Conservation (phyloP, 306 rosid species). For the Benincasa hispida region DNA sequence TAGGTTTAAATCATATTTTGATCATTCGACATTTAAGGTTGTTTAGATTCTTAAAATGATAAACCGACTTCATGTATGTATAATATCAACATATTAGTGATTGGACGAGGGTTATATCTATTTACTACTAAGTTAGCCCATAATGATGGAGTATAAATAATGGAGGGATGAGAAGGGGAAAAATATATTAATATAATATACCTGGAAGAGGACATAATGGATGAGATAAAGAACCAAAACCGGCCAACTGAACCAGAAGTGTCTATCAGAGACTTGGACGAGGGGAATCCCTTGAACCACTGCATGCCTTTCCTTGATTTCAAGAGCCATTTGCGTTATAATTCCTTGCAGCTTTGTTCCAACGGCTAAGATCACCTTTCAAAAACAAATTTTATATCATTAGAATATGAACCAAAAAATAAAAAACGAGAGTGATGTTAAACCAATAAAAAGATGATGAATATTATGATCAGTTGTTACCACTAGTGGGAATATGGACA, state of each 20-base stretch:
- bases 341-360: constrained; percentile 92
- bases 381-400: not conserved
- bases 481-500: constrained; percentile 61
- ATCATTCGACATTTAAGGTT: too few relatives aligned
- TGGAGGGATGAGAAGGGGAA: too few relatives aligned
- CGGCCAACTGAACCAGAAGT: constrained; percentile 93
- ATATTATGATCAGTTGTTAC: constrained; percentile 24
- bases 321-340: constrained; percentile 82
- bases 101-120: too few relatives aligned
- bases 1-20: too few relatives aligned
- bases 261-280: constrained; percentile 82
- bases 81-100: too few relatives aligned
- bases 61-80: too few relatives aligned
- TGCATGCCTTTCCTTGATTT: constrained; percentile 75
- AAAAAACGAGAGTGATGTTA: not conserved
- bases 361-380: constrained; percentile 75
- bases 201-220: constrained; percentile 90
- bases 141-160: too few relatives aligned
- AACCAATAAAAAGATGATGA: not conserved
- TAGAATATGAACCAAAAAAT: not conserved
- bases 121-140: too few relatives aligned
- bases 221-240: constrained; percentile 58
- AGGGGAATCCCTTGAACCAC: constrained; percentile 98
- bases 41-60: too few relatives aligned
- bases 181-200: too few relatives aligned